Evolutionary conservation across 345 rosid genomes (phyloP).

Genomic region (Eucalyptus globulus): DNA sequence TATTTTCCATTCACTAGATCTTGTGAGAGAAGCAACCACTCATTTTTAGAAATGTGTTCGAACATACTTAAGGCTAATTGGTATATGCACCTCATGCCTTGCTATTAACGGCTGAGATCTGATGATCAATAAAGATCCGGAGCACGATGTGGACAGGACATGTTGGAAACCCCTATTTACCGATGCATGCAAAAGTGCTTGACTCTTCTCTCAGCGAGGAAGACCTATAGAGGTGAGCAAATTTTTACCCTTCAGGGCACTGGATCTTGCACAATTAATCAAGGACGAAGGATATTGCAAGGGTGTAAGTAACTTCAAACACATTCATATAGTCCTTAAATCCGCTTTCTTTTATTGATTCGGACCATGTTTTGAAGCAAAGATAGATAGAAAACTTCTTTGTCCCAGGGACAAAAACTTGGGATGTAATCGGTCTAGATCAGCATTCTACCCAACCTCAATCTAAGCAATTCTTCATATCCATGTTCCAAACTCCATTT

Average conservation of each 20-base stretch:
- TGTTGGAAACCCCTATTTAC: neutral
- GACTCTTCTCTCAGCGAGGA: neutral
- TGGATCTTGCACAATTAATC: neutral
- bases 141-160: neutral
- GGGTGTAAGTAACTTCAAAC: neutral
- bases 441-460: neutral
- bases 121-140: neutral
- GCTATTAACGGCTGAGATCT: neutral
- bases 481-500: neutral
- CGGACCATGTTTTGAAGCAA: neutral
- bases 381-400: neutral
- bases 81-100: neutral
- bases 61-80: neutral
- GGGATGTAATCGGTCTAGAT: neutral
- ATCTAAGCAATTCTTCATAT: neutral
- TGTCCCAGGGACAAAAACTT: neutral
- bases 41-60: neutral
- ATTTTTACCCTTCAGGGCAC: neutral
- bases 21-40: neutral
- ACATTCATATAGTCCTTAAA: neutral
- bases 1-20: neutral
- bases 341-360: neutral
- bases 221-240: neutral
- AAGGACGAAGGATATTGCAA: neutral
- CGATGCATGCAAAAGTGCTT: neutral